A percentile compares a stretch with the other conserved stretches of the same genome.
Evolutionary conservation across 257 asterid species (phyloP).

Genomic region (Capsicum pubescens): DNA sequence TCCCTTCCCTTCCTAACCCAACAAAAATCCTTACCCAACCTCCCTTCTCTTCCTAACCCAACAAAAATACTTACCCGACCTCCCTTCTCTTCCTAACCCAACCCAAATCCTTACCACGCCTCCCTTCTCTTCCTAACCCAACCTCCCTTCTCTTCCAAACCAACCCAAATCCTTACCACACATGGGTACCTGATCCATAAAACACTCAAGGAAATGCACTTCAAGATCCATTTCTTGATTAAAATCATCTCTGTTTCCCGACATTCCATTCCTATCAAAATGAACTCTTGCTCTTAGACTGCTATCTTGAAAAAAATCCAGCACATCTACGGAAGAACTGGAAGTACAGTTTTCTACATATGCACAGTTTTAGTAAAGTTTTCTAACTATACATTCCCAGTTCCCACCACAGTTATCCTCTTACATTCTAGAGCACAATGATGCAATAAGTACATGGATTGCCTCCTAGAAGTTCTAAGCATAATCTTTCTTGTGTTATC

Average conservation of each 20-base stretch:
- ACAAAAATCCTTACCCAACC: neutral
- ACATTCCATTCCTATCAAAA: conserved; percentile 20
- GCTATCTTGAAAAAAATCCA: conserved; percentile 4
- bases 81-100: neutral
- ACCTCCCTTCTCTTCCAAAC: no score
- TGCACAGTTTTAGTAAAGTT: conserved; percentile 6
- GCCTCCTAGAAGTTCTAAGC: neutral
- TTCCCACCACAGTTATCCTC: neutral
- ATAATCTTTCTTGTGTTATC: conserved; percentile 13
- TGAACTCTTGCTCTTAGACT: conserved; percentile 16
- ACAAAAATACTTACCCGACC: neutral
- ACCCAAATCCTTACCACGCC: neutral
- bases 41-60: no score
- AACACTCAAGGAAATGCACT: neutral
- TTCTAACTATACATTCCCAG: conserved; percentile 19
- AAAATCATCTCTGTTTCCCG: neutral
- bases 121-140: no score
- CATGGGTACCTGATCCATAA: neutral
- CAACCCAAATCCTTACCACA: neutral
- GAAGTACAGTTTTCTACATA: neutral
- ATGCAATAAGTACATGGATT: neutral
- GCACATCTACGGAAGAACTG: neutral
- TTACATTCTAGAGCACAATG: neutral
- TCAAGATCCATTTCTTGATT: conserved; percentile 1
- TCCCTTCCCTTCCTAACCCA: neutral